Evolutionary conservation across 257 asterid species (phyloP), one percentile per base, ranked within the genome.

Genomic region (Solanum pennellii): DNA sequence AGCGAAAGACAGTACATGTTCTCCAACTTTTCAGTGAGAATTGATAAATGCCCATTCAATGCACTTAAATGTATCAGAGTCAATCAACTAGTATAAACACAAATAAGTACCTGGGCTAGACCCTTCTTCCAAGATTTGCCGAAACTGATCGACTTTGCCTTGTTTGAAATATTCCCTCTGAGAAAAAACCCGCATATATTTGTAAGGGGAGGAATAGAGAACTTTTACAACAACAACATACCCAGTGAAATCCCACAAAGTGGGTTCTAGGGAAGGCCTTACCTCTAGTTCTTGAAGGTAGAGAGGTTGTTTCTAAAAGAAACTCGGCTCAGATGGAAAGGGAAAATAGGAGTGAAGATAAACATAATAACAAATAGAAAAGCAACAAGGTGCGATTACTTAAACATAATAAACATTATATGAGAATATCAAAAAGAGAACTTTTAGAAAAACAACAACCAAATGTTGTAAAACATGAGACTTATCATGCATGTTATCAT

Each of bases 111-210:
- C 98, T 84, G 99, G 99, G 91, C 98, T 95, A 86, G 99, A 97
- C 86, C 99, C 99, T 92, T 95, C 99, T 92, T 95, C 99, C 90
- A 97, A 90, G 88, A 97, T 97, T 92, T 95, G 99, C 88, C 94
- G 95, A 87, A 97, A 97, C 88, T 97, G 99, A 62, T 93, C 96
- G 6, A 94, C 87, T 91, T 95, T 97, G 47, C 99, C 99, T 93
- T 97, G 99, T 90, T 97, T 97, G 92, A 97, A 97, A 90, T 97
- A 97, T 91, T 97, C 99, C 92, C 99, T 95, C 99, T 97, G 93
- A 92, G 89, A 90, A 87, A 90, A 89, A 86, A 87, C 60, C 47
- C 86, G 83, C 29, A 49, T 49, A 82, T 7, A 18, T 5, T 74
- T 20, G 82, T 79, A 20, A 18, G 37, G 84, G 84, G 66, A 18